Base-by-base conservation (phyloP, 495 filamentous ascomycete genomes). In the Cercophora sp. region DNA sequence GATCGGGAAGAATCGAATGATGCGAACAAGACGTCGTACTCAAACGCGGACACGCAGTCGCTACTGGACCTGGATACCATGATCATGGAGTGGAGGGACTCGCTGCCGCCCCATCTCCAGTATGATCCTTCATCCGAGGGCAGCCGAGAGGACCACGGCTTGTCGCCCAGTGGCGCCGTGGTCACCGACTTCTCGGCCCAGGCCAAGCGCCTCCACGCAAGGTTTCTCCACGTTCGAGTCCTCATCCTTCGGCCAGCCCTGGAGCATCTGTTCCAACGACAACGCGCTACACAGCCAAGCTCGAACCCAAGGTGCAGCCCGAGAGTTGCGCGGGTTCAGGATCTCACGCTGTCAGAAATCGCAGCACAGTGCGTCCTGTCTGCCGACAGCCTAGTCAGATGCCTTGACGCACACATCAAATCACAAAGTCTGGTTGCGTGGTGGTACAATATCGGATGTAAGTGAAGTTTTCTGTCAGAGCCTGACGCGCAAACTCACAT, bases 41-140 rank as follows among this genome's bases (percentile, higher is more conserved):
- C 27, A 5, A 18, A 8, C 15, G 24, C 26, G 11, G 27, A 48
- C 25, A 48, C 27, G 24, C 44, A 48, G 26, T 26, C 44, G 18
- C 18, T 48, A 26, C 44, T 48, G 6, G 44, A 48, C 26, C 44
- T 48, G 6, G 44, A 48, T n/a, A 48, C 44, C 1, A 29, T 26
- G 44, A 35, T 48, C 27, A 48, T 48, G 44, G 44, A 48, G 16
- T 48, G 44, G 44, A 23, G 23, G 23, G 44, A 48, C 32, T 15
- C 23, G 16, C 44, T 48, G 5, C 44, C 44, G 13, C 10, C 23
- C 8, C 1, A 31, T 19, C 44, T 48, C 23, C 44, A 48, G 44
- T 32, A 32, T 9, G 27, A 48, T 16, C 23, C 8, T 4, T 18
- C 44, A 18, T 9, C 41, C 20, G n/a, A 23, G 15, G 6, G 8